A percentile compares a stretch with the other conserved stretches of the same genome.
Evolutionary conservation across 1,284 basidiomycete genomes (phyloP).

Genomic region (Irpex rosettiformis): DNA sequence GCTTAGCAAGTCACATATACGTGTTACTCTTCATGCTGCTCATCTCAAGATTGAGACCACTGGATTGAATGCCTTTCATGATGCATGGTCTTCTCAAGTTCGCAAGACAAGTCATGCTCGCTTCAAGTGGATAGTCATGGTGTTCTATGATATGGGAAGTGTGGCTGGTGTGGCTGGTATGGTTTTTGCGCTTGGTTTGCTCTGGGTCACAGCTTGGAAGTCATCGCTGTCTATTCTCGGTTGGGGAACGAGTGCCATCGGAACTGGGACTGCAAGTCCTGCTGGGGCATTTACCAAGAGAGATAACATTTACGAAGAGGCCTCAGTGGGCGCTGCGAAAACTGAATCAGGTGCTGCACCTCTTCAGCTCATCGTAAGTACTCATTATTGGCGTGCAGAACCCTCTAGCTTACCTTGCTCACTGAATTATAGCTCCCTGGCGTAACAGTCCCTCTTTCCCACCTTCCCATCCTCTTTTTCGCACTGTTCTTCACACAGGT

Average conservation of each 20-base stretch:
- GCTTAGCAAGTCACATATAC: not conserved
- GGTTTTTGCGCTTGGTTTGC: slow-evolving; percentile 37
- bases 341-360: not conserved
- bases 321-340: too few species aligned
- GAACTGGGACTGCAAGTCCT: not conserved
- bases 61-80: slow-evolving; percentile 49
- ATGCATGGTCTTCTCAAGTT: slow-evolving; percentile 31
- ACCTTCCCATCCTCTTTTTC: slow-evolving; percentile 58
- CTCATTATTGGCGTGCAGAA: not conserved
- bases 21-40: slow-evolving; percentile 20
- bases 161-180: slow-evolving; percentile 49
- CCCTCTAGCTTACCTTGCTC: too few species aligned
- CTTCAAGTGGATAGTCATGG: slow-evolving; percentile 26
- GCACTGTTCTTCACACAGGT: slow-evolving; percentile 57
- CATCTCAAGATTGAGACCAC: slow-evolving; percentile 53
- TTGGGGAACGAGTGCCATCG: not conserved
- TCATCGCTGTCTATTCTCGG: not conserved
- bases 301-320: not conserved
- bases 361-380: slow-evolving; percentile 4
- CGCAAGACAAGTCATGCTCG: slow-evolving; percentile 13
- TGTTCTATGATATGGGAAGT: slow-evolving; percentile 50
- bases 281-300: slow-evolving; percentile 11
- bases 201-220: slow-evolving; percentile 33
- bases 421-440: slow-evolving; percentile 65
- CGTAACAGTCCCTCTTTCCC: slow-evolving; percentile 63